Base-by-base conservation (phyloP, 768 basidiomycete genomes). In the Scleroderma citrinum region DNA sequence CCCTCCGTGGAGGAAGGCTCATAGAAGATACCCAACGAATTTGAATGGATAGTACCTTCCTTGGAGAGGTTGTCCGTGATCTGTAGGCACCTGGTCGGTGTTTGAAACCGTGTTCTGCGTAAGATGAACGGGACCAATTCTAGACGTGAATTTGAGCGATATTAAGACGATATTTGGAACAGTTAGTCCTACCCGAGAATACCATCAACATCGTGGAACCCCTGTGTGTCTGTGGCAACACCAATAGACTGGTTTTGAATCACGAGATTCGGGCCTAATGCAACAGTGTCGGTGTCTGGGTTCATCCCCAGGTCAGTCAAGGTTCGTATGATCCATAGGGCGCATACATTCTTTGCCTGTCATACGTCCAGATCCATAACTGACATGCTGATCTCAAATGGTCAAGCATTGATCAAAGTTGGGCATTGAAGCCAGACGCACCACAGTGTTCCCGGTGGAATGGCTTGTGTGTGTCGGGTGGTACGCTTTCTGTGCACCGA, bases 1-100 rank as follows among this genome's bases (percentile, higher is more conserved):
- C 56, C 49, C 3, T 55, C 39, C 8, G 56, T 44, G 1, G 75
- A 75, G 4, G 76, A 74, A 13, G 79, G 81, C 49, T 69, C 60
- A 56, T 74, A 82, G 44, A 69, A 81, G 57, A 81, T 76, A 5
- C 76, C 77, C 47, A 82, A 66, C 3, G 70, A 68, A 52, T 77
- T 63, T 12, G 65, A 55, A 13, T 69, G 41, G 51, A 83, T 81
- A 3, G 61, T 62, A 10, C 75, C 74, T 57, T 78, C 71, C 10
- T 63, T 31, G 61, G 69, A 76, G 12, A 81, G 70, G 60, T 76
- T 82, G 64, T 81, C 75, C n/a, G 74, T 78, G 16, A 83, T n/a
- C 74, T 11, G 81, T 82, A 8, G 78, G 76, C 19, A 80, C 71
- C 17, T 62, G 59, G 2, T 58, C 38, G 10, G 63, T 66, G 46